These are phyloP conservation scores for Lecanosticta acicola DNA, from an alignment of 2,329 filamentous ascomycete genomes.

Conservation along the genomic window DNA sequence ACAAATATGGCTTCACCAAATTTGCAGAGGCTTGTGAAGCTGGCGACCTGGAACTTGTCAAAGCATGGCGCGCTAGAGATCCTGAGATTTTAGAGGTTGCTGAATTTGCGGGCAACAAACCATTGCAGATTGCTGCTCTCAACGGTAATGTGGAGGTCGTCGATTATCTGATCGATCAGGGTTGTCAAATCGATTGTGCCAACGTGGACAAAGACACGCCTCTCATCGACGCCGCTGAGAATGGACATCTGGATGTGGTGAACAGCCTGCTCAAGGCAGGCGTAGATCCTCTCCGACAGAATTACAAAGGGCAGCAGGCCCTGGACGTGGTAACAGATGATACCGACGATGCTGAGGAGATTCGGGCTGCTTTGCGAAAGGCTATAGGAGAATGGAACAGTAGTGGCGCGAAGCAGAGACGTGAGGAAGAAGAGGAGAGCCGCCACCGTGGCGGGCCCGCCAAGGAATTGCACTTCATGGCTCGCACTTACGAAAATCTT, in stretches of 20 bases:
- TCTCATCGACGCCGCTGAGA: constrained; percentile 91
- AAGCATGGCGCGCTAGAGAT: constrained; percentile 66
- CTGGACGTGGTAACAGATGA: constrained; percentile 75
- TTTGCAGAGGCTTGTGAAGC: constrained; percentile 85
- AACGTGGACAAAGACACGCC: constrained; percentile 77
- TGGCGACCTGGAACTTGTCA: constrained; percentile 74
- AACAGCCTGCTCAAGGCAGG: constrained; percentile 76
- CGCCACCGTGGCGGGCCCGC: constrained; percentile 35
- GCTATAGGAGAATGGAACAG: constrained; percentile 44
- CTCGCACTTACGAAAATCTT: constrained; percentile 45
- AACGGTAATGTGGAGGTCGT: constrained; percentile 85
- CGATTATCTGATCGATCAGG: constrained; percentile 74
- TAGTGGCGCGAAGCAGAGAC: constrained; percentile 39
- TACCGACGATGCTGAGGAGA: constrained; percentile 70
- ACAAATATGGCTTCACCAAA: constrained; percentile 85
- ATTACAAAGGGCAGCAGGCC: constrained; percentile 87
- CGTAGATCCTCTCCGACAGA: constrained; percentile 85
- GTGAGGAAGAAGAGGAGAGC: constrained; percentile 48
- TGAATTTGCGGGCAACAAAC: constrained; percentile 94
- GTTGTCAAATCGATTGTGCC: constrained; percentile 77
- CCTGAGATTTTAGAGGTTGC: constrained; percentile 83
- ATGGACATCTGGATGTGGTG: constrained; percentile 84
- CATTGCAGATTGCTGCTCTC: constrained; percentile 85
- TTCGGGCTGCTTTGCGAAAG: constrained; percentile 45
- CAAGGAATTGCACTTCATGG: constrained; percentile 45